Evolutionary conservation across 116 monocot species (phyloP).

Genomic region (Phalaenopsis hybrid): DNA sequence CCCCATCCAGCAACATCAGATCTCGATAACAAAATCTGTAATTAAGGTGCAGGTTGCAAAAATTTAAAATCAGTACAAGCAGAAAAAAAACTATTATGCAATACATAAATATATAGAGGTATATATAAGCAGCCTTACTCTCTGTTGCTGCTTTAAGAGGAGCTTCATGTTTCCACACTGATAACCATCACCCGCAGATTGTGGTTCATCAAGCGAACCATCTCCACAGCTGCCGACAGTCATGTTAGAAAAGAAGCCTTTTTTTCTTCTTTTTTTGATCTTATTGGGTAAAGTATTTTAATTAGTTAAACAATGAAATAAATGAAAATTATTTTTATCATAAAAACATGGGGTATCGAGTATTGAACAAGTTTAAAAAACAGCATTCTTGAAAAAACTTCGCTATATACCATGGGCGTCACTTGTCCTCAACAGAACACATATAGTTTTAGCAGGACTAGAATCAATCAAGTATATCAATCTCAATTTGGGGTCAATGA

Average conservation of each 20-base stretch:
- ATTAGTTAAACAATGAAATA: not conserved
- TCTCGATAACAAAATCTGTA: constrained; percentile 76
- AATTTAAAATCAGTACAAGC: not conserved
- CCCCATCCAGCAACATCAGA: constrained; percentile 99
- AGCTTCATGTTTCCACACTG: constrained; percentile 99
- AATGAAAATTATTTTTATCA: too few species aligned
- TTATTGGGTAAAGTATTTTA: not conserved
- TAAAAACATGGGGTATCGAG: too few species aligned
- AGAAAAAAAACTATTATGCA: not conserved
- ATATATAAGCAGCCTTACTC: constrained; percentile 35
- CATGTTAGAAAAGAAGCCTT: not conserved
- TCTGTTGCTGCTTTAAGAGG: constrained; percentile 84
- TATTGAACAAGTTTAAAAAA: too few species aligned
- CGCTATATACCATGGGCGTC: too few species aligned
- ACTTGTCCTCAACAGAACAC: too few species aligned
- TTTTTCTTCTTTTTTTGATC: not conserved
- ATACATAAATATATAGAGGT: not conserved
- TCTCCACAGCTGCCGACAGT: constrained; percentile 78
- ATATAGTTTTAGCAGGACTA: too few species aligned
- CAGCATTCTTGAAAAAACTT: too few species aligned
- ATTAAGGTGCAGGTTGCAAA: not conserved
- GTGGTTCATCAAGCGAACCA: constrained; percentile 73
- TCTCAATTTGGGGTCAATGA: too few species aligned
- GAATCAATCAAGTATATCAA: too few species aligned
- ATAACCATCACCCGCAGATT: constrained; percentile 71